A percentile compares a stretch with the other conserved stretches of the same genome.
phyloP scores from a whole-genome alignment of 2,329 filamentous ascomycete genomes.

The Fusarium sororula region DNA sequence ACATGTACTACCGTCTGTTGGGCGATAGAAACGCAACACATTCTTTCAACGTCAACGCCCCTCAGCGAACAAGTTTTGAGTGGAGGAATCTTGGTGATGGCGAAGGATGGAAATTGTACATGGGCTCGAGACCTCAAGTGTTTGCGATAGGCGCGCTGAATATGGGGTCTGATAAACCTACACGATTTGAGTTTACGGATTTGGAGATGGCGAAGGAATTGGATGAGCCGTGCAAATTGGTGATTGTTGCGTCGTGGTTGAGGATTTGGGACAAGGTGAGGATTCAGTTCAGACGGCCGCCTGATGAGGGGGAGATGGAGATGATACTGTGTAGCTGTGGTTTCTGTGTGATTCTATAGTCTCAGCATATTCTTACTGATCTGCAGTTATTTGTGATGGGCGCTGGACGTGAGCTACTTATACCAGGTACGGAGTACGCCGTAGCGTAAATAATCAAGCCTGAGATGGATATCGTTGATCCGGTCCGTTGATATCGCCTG shows the following conservation, averaged over 20 bases:
- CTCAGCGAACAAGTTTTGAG: not conserved
- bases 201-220: not conserved
- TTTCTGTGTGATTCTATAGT: not conserved
- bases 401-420: not conserved
- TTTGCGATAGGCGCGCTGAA: not conserved
- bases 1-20: not conserved
- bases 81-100: conserved; percentile 5
- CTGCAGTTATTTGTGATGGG: accelerated
- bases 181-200: not conserved
- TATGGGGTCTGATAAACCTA: not conserved
- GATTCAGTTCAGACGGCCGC: not conserved
- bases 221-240: not conserved
- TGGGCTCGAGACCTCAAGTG: not conserved
- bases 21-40: not conserved
- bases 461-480: not conserved
- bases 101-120: not conserved
- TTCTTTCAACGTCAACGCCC: not conserved
- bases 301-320: not conserved
- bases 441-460: not conserved
- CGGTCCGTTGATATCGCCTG: not conserved
- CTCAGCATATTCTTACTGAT: not conserved
- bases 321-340: not conserved
- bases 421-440: too few species aligned
- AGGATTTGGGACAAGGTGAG: conserved; percentile 6
- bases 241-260: not conserved